Base-by-base conservation (phyloP, 129 eudicot species). In the Arctium lappa region DNA sequence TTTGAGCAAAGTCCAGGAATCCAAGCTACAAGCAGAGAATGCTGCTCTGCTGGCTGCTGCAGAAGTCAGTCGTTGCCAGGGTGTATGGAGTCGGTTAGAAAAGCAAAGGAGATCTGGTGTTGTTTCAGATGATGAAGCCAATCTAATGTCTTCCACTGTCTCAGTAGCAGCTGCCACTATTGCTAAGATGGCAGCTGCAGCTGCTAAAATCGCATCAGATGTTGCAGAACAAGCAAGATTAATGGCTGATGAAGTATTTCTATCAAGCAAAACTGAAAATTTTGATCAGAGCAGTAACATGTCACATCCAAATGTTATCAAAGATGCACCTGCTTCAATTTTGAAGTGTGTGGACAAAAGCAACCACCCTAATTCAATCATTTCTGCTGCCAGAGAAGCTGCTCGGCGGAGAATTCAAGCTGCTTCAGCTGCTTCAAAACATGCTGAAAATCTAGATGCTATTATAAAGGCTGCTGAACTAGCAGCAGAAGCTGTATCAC, bases 401-500 rank as follows among this genome's bases (percentile, higher is more conserved):
- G 91, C 97, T 76, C 93, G 89, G 84, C 85, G 84, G 83, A 96
- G 97, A 74, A 85, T 93, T 82, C 97, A 96, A 84, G 99, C 97
- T 80, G 98, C 99, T 72, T 89, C 95, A 42, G 92, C 94, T 79
- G 99, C 99, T 39, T 89, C 97, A 48, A 91, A 85, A 90, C 97
- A 96, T 84, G 99, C 99, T 72, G 98, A 96, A 85, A 93, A 93
- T 80, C 72, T 93, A 69, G 98, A 96, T 72, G 98, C 99, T 27
- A 89, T 93, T 78, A 89, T 93, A 5, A 93, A 89, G 79, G 98
- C 97, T 74, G 97, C 98, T 77, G 98, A 96, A 85, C 83, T 96
- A 77, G 98, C 99, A 12, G 94, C 98, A 15, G 98, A 91, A 87
- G 99, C 99, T 8, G 99, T 96, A 16, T 90, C 99, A 42, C 98